Evolutionary conservation across 148 eudicot genomes (phyloP).

Genomic region (Rhododendron simsii): DNA sequence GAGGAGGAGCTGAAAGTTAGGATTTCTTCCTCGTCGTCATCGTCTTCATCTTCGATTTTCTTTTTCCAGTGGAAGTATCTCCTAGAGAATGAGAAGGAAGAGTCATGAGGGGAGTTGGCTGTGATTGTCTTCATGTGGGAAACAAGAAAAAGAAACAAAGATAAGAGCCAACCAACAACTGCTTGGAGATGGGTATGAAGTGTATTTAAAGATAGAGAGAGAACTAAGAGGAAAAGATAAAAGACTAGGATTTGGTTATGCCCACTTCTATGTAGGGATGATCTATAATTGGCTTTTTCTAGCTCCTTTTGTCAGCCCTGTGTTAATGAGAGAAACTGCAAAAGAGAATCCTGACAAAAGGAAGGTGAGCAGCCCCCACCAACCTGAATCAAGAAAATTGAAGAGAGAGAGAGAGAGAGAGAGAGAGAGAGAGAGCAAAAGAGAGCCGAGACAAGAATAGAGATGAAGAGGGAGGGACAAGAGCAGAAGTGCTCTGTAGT

Average conservation of each 20-base stretch:
- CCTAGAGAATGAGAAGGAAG: conserved; percentile 83
- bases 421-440: conserved; percentile 5
- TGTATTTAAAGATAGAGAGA: not conserved
- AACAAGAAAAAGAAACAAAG: not conserved
- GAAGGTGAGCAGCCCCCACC: conserved; percentile 74
- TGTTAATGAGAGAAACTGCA: not conserved
- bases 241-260: not conserved
- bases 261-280: not conserved
- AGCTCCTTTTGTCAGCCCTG: conserved; percentile 10
- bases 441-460: conserved; percentile 3
- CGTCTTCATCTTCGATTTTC: conserved; percentile 38
- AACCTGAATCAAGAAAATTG: conserved; percentile 24
- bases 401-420: not conserved
- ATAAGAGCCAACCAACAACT: not conserved
- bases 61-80: conserved; percentile 68
- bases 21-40: conserved; percentile 22
- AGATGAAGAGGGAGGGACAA: not conserved
- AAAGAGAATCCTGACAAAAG: conserved; percentile 37
- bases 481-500: not conserved
- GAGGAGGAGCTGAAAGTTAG: conserved; percentile 45
- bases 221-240: conserved; percentile 2
- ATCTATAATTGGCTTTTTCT: conserved; percentile 15
- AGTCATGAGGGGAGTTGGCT: conserved; percentile 51
- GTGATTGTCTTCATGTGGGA: conserved; percentile 66
- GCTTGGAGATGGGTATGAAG: not conserved